Conservation (phyloP, 2,329 filamentous ascomycete species). For the Xylariaceae sp. region DNA sequence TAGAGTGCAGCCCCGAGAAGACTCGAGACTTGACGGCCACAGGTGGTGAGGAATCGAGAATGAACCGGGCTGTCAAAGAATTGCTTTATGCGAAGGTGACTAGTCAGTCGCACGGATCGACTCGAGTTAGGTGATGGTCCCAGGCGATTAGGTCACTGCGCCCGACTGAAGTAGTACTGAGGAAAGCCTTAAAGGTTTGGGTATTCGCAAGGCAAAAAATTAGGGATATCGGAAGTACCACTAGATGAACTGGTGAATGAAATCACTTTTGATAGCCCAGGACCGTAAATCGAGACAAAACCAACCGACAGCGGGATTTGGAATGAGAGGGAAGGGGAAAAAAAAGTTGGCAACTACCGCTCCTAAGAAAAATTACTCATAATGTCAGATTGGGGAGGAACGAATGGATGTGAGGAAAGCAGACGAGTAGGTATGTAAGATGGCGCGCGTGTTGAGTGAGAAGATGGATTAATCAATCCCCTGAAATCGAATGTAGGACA, state of each 20-base stretch:
- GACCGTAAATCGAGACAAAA: slow-evolving; percentile 19
- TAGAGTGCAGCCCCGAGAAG: slow-evolving; percentile 26
- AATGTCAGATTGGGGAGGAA: slow-evolving; percentile 4
- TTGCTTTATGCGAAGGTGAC: neutral
- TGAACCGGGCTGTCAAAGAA: neutral
- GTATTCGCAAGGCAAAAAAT: neutral
- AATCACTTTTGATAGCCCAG: slow-evolving; percentile 12
- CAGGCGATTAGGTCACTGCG: neutral
- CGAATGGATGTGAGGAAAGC: neutral
- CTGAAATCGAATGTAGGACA: slow-evolving; percentile 19
- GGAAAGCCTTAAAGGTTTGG: too few relatives aligned
- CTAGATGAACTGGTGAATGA: neutral
- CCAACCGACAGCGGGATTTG: slow-evolving; percentile 8
- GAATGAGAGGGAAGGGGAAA: slow-evolving; percentile 12
- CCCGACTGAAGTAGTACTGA: neutral
- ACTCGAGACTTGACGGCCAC: slow-evolving; percentile 22
- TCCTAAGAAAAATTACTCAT: slow-evolving; percentile 9
- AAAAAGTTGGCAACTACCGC: slow-evolving; percentile 4
- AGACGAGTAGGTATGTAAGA: slow-evolving; percentile 10
- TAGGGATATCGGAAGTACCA: neutral
- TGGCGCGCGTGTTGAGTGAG: slow-evolving; percentile 13
- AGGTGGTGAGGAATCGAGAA: slow-evolving; percentile 8
- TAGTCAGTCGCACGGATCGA: neutral
- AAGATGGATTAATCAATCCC: too few relatives aligned
- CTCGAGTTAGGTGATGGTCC: neutral